Evolutionary conservation across 176 grass and related monocot genomes (phyloP), one percentile per base, ranked within the genome.

Genomic region (Carex pumila): DNA sequence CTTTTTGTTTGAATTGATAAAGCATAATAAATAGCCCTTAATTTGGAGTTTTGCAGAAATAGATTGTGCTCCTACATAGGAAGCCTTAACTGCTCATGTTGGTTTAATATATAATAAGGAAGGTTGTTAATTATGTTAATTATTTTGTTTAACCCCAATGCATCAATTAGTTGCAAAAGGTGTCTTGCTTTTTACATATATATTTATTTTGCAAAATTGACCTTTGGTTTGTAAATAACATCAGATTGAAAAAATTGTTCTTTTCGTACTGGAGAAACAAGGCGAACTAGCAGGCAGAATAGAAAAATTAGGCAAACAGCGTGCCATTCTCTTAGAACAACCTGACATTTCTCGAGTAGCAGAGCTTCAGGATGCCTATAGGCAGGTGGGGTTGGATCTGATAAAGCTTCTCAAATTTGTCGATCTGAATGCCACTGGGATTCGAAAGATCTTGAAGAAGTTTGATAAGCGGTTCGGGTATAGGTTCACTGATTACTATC

Each of bases 391-490:
- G 22, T 54, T 91, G 9, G 91, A 99, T 85, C 92, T 99, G 80
- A 84, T 99, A 75, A 99, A 95, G 83, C 92, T 99, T 87, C 92
- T 99, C 79, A 99, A 89, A 91, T 99, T 99, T 41, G 93, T 99
- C 45, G 96, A 99, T 82, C 79, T 99, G 84, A 99, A 99, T 86
- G 96, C 96, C 77, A 99, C 91, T 68, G 96, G 93, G 43, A 95
- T 99, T 79, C 85, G 93, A 78, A 99, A 99, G 86, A 99, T 99
- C 69, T 87, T 99, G 92, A 99, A 99, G 89, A 99, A 99, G 79
- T 99, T 99, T 59, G 96, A 99, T 92, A 99, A 99, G 65, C 83
- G 96, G 19, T 99, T 99, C 4, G 85, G 93, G 50, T 99, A 99
- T 87, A 95, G 93, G 85, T 99, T 99, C 84, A 93, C 93, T 30